phyloP scores from a whole-genome alignment of 495 filamentous ascomycete species.

The Darksidea phi region DNA sequence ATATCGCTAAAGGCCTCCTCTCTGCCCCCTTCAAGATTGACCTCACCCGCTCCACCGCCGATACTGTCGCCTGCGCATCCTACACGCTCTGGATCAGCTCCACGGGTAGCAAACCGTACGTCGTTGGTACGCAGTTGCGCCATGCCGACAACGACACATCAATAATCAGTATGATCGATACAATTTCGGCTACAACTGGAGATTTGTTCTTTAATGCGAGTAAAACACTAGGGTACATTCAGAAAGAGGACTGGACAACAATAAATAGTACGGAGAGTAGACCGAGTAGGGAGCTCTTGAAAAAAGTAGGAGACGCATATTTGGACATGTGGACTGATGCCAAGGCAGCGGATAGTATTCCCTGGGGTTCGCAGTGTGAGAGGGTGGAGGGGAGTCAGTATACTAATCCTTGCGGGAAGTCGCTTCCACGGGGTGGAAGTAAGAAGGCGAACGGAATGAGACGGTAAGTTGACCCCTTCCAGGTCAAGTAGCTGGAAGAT shows the following conservation, averaged over 20 bases:
- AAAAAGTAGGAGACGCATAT: constrained; percentile 49
- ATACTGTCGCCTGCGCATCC: constrained; percentile 44
- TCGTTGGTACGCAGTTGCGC: constrained; percentile 45
- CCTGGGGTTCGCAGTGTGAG: constrained; percentile 52
- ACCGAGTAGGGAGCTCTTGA: constrained; percentile 44
- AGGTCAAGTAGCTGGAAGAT: no score
- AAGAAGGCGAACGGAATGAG: constrained; percentile 44
- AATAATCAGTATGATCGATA: constrained; percentile 47
- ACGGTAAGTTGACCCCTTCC: neutral
- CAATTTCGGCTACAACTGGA: constrained; percentile 50
- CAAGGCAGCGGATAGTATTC: constrained; percentile 47
- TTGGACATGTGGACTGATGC: constrained; percentile 54
- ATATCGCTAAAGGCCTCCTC: constrained; percentile 41
- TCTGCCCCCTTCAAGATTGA: constrained; percentile 43
- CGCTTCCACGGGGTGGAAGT: constrained; percentile 46
- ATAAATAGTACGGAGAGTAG: constrained; percentile 34
- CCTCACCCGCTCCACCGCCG: constrained; percentile 45
- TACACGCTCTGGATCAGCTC: constrained; percentile 46
- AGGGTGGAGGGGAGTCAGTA: constrained; percentile 47
- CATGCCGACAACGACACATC: constrained; percentile 41
- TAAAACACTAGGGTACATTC: constrained; percentile 47
- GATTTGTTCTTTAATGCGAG: constrained; percentile 50
- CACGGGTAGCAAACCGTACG: constrained; percentile 31
- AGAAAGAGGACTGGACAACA: constrained; percentile 47
- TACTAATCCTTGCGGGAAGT: constrained; percentile 46